Base-by-base conservation (phyloP, 371 early-diverging fungal genomes). In the Mortierella sp. region DNA sequence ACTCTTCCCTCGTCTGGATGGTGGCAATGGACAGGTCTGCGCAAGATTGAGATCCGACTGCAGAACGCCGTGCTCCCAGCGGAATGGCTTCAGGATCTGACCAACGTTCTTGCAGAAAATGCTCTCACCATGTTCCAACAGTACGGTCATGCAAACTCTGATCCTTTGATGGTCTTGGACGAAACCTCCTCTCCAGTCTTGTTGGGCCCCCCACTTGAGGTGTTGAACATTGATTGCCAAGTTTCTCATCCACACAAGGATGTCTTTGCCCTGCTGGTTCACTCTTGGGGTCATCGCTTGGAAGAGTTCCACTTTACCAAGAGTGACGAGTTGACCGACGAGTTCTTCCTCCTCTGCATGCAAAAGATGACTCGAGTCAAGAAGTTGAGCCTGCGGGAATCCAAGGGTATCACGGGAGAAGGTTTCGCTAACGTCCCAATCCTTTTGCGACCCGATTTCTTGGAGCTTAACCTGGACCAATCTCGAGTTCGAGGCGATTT, bases 201-300 rank as follows among this genome's bases (percentile, higher is more conserved):
- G 19, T 60, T 52, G 25, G 69, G 70, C 3, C 70, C 59, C 16
- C 70, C 57, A 9, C 43, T 69, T 2, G 62, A 62, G 41, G 49
- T 69, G 5, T 13, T 69, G 28, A 40, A 57, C 21, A 51, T 69
- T 29, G 70, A 69, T 40, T 62, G 63, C 43, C 48, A 55, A 16
- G 49, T 69, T 3, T 69, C 70, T n/a, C 63, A 63, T 40, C 70
- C 57, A 4, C 70, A 69, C 51, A 62, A 62, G 47, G 70, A 69
- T 13, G 62, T 69, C 29, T 62, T 69, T 25, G 43, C 54, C 16
- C 49, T 62, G n/a, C 34, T 69, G 8, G 44, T 69, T 6, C 52
- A 44, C 1, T 46, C 57, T 0, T 69, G 70, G 70, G 70, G 70
- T 16, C 19, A 29, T 24, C 54, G 22, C 5, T 39, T 69, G 21